These are phyloP conservation scores for Rhododendron simsii DNA, from an alignment of 148 eudicot genomes.

Conservation along the genomic window DNA sequence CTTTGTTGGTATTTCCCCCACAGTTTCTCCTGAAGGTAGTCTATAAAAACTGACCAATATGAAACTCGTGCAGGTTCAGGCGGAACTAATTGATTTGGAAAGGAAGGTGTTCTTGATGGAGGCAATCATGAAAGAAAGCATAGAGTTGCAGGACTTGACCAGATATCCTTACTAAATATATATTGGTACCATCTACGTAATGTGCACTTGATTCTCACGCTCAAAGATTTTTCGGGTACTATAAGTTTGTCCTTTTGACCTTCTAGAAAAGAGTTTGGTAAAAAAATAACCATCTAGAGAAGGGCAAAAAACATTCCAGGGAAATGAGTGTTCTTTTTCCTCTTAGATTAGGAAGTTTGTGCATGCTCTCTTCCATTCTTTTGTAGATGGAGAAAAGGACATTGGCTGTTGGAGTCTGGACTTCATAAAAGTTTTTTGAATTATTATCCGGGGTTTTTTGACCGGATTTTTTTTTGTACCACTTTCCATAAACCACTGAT, in stretches of 20 bases:
- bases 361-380: not conserved
- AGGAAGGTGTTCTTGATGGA: conserved; percentile 55
- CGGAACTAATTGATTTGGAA: conserved; percentile 41
- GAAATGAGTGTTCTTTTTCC: not conserved
- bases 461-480: not conserved
- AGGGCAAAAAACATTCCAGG: not conserved
- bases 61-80: conserved; percentile 45
- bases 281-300: not conserved
- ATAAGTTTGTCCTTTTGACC: not conserved
- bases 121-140: conserved; percentile 44
- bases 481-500: not conserved
- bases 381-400: not conserved
- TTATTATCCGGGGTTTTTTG: not conserved
- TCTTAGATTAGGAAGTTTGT: not conserved
- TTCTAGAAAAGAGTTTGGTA: not conserved
- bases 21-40: not conserved
- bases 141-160: conserved; percentile 58
- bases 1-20: not conserved
- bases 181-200: not conserved
- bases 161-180: conserved; percentile 54
- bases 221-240: not conserved
- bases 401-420: not conserved
- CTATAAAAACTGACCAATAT: not conserved
- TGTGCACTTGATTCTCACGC: not conserved
- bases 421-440: not conserved